phyloP scores from a whole-genome alignment of 139 green algal species.

The Zygnema circumcarinatum region DNA sequence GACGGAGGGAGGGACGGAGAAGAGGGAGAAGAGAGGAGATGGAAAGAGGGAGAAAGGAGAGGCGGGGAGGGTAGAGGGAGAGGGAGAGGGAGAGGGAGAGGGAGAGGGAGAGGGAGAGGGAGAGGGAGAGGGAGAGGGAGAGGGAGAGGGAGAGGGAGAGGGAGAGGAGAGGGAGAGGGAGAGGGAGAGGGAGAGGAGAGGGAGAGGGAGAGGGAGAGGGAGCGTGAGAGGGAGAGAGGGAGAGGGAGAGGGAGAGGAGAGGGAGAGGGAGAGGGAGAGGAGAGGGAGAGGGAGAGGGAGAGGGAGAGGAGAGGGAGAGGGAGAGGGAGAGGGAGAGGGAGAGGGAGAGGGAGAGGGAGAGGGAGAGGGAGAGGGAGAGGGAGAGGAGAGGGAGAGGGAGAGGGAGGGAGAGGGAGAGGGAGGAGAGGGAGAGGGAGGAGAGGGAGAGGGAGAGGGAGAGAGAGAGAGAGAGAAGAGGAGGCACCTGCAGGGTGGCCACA shows the following conservation, averaged over 20 bases:
- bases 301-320: background rate
- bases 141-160: background rate
- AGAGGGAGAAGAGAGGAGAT: background rate
- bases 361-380: background rate
- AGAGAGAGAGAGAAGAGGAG: no score
- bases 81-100: background rate
- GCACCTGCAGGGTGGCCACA: no score
- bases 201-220: background rate
- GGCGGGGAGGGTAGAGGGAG: background rate
- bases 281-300: background rate
- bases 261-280: background rate
- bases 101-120: background rate
- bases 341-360: background rate
- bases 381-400: no score
- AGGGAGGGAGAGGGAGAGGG: no score
- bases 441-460: no score
- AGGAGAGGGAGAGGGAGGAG: no score
- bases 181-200: background rate
- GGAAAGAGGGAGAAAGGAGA: background rate
- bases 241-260: background rate
- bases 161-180: background rate
- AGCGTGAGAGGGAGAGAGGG: background rate
- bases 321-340: background rate
- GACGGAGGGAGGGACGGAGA: background rate
- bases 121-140: background rate